Evolutionary conservation across 208 protist species (phyloP), one percentile per base, ranked within the genome.

Genomic region (Leishmania gerbilli): DNA sequence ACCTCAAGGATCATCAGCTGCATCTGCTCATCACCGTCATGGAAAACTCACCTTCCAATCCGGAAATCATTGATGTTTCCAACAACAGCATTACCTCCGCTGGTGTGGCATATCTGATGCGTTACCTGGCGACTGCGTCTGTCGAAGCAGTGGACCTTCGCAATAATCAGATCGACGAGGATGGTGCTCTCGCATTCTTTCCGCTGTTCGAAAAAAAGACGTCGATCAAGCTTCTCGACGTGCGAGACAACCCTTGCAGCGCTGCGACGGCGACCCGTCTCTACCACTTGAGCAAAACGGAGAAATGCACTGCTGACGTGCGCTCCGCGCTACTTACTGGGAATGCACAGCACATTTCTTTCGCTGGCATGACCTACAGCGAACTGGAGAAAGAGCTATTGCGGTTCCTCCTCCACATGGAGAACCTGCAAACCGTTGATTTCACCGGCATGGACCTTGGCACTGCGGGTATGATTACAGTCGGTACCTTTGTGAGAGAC

Each of bases 141-240:
- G 60, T 97, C 13, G 45, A 86, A 31, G 87, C 95, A 55, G 77
- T 97, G 2, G 64, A 92, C 13, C 81, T 97, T 53, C 47, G 74
- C 27, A 82, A 87, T 56, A 97, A 97, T 76, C 62, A 91, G 71
- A 95, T 97, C 79, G 88, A 86, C 21, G 90, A 97, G 42, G 85
- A 76, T 47, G 93, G 92, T 19, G 88, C 90, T 27, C 79, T 81
- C 17, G 77, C 69, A 6, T 92, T 97, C 81, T 55, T 97, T 71
- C 71, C 55, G 2, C 19, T 95, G 19, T 95, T 92, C 74, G 74
- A 78, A 21, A 79, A 67, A 74, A 80, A 71, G 65, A 72, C 67
- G 7, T 80, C 53, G 17, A 55, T 84, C 71, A 90, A 81, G 34
- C 69, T 76, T 24, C 79, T 84, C 19, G 85, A 96, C 62, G 64